These are phyloP conservation scores for Fusarium pseudoanthophilum DNA, from an alignment of 2,329 filamentous ascomycete genomes.

Conservation along the genomic window DNA sequence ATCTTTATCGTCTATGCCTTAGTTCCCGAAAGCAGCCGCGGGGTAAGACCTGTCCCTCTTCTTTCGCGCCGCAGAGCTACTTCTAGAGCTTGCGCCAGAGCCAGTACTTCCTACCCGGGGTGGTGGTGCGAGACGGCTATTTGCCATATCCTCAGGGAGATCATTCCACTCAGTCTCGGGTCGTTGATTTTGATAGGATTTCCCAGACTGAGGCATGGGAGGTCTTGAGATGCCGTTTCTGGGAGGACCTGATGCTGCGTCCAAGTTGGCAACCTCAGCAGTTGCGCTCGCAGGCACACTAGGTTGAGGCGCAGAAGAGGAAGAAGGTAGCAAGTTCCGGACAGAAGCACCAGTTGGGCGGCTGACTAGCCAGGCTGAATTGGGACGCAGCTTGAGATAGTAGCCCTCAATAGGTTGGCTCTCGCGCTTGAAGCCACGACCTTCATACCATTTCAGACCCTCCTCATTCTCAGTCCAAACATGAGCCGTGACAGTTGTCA, in stretches of 20 bases:
- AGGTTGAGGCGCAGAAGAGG: slow-evolving; percentile 28
- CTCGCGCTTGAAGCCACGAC: slow-evolving; percentile 65
- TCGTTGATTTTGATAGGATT: slow-evolving; percentile 68
- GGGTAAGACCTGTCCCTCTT: slow-evolving; percentile 72
- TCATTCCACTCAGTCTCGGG: slow-evolving; percentile 75
- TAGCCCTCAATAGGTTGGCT: slow-evolving; percentile 64
- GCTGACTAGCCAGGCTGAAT: slow-evolving; percentile 69
- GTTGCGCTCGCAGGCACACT: slow-evolving; percentile 43
- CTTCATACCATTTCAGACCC: slow-evolving; percentile 70
- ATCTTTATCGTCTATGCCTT: slow-evolving; percentile 1
- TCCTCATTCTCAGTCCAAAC: slow-evolving; percentile 76
- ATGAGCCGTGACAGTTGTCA: slow-evolving; percentile 67
- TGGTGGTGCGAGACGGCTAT: slow-evolving; percentile 46
- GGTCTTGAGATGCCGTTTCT: slow-evolving; percentile 35
- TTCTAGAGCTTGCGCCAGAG: slow-evolving; percentile 63
- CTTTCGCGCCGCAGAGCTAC: slow-evolving; percentile 64
- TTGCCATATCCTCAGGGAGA: slow-evolving; percentile 68
- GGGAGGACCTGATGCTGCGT: slow-evolving; percentile 42
- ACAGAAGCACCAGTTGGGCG: slow-evolving; percentile 53
- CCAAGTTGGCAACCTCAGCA: slow-evolving; percentile 48
- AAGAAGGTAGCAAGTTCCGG: slow-evolving; percentile 34
- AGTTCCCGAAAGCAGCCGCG: slow-evolving; percentile 68
- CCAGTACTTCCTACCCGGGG: slow-evolving; percentile 47
- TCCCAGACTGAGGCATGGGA: slow-evolving; percentile 46
- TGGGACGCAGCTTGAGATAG: slow-evolving; percentile 70